Conservation (phyloP, 495 filamentous ascomycete species). For the Hapsidospora chrysogenum region DNA sequence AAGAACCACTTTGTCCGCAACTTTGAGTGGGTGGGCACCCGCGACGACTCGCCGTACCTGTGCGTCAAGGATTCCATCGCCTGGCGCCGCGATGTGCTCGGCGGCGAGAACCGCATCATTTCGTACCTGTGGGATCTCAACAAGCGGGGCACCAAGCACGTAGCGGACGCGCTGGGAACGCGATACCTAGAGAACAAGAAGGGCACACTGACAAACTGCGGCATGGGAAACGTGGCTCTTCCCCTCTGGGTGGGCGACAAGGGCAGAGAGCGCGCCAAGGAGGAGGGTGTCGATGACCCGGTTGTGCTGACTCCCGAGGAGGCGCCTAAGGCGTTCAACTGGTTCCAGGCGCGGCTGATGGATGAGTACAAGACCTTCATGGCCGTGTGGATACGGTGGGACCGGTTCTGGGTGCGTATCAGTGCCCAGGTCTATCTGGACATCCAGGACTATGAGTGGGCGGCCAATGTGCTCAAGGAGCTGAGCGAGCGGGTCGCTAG, state of each 20-base stretch:
- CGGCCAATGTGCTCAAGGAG: conserved; percentile 38
- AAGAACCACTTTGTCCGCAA: conserved; percentile 46
- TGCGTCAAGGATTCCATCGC: conserved; percentile 52
- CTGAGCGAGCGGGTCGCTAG: conserved; percentile 41
- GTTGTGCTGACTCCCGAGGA: conserved; percentile 17
- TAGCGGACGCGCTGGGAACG: conserved; percentile 49
- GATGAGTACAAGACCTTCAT: conserved; percentile 56
- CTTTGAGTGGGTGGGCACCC: conserved; percentile 66
- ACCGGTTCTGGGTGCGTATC: conserved; percentile 49
- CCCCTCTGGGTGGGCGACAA: conserved; percentile 32
- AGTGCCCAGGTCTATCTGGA: conserved; percentile 73
- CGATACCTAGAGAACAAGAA: conserved; percentile 46
- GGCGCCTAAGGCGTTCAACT: conserved; percentile 24
- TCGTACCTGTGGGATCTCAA: conserved; percentile 41
- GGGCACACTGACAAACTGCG: conserved; percentile 23
- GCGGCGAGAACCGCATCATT: conserved; percentile 55
- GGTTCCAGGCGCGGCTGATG: conserved; percentile 38
- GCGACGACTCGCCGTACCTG: conserved; percentile 53
- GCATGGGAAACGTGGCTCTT: conserved; percentile 56
- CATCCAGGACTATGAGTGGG: conserved; percentile 59
- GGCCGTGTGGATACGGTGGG: conserved; percentile 39
- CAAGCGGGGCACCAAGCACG: conserved; percentile 35
- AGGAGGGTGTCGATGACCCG: conserved; percentile 13
- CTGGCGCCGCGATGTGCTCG: conserved; percentile 50
- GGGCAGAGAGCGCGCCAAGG: conserved; percentile 6